phyloP scores from a whole-genome alignment of 371 early-diverging fungal genomes.

The Mortierella sp. region DNA sequence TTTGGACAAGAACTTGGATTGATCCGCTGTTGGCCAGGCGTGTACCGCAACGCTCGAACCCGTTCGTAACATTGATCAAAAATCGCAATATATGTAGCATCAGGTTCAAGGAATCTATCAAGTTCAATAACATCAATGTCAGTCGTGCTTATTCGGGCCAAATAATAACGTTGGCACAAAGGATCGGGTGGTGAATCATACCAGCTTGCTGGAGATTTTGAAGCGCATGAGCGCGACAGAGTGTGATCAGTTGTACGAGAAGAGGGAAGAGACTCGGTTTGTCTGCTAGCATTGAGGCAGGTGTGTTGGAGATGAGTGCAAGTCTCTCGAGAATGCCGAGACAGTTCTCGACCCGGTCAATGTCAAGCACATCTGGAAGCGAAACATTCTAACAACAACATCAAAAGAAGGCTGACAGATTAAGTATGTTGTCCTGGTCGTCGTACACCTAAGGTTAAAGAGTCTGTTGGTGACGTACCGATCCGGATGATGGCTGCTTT shows the following conservation, averaged over 20 bases:
- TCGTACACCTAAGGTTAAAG: background rate
- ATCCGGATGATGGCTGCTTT: constrained; percentile 23
- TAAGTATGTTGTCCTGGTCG: too few species aligned
- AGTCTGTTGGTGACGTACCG: constrained; percentile 13
- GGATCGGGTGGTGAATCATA: background rate
- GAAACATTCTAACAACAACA: constrained; percentile 10
- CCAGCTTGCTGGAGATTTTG: constrained; percentile 39
- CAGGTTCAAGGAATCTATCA: constrained; percentile 39
- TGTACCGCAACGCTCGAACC: constrained; percentile 33
- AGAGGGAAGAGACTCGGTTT: constrained; percentile 25
- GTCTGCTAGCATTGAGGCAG: constrained; percentile 7
- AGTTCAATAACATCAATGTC: background rate
- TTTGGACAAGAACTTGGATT: constrained; percentile 27
- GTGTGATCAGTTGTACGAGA: constrained; percentile 33
- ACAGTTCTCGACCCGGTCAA: constrained; percentile 34
- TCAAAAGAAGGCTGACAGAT: background rate
- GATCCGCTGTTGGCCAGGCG: constrained; percentile 21
- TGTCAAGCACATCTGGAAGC: constrained; percentile 40
- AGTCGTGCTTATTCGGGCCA: background rate
- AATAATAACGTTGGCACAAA: background rate
- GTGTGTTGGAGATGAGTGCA: constrained; percentile 27
- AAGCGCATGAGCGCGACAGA: constrained; percentile 43
- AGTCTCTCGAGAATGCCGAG: constrained; percentile 40
- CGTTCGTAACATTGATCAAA: constrained; percentile 40
- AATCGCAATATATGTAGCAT: constrained; percentile 39